Percentiles rank a stretch among this genome's conserved stretches.
Evolutionary conservation across 306 rosid genomes (phyloP).

Genomic region (Chamaecrista fasciculata): DNA sequence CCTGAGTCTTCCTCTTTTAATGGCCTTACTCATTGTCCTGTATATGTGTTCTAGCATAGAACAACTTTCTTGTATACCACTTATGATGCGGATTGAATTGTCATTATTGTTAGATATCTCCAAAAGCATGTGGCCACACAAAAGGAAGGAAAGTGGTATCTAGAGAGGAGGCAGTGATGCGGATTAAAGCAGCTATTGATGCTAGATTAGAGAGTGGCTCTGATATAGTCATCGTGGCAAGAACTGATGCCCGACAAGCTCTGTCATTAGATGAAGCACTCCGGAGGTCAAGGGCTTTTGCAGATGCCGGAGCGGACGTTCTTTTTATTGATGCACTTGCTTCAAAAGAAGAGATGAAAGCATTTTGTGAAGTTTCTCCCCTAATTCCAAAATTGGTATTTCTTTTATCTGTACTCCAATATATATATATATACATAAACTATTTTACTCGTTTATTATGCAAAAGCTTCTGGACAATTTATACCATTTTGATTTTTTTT

Average conservation of each 20-base stretch:
- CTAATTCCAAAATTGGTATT: conserved; percentile 75
- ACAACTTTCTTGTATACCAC: neutral
- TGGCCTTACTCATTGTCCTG: neutral
- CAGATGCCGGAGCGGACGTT: conserved; percentile 95
- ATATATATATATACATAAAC: neutral
- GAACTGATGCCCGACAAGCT: conserved; percentile 90
- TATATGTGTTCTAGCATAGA: neutral
- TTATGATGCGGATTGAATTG: neutral
- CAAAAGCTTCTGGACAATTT: neutral
- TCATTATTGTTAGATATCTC: conserved; percentile 49
- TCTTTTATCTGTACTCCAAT: neutral
- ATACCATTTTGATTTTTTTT: neutral
- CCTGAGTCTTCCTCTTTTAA: neutral
- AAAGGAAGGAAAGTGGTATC: conserved; percentile 76
- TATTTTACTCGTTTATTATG: neutral
- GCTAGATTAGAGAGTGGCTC: conserved; percentile 82
- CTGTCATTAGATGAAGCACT: conserved; percentile 75
- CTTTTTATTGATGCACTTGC: conserved; percentile 80
- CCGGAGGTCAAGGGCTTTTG: conserved; percentile 68
- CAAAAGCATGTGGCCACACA: conserved; percentile 92
- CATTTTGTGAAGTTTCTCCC: conserved; percentile 74
- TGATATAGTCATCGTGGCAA: conserved; percentile 82
- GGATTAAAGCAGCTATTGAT: conserved; percentile 77
- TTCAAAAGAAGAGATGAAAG: conserved; percentile 80
- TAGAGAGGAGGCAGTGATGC: conserved; percentile 76